phyloP scores from a whole-genome alignment of 2,329 filamentous ascomycete genomes.

The Microdochium bolleyi region DNA sequence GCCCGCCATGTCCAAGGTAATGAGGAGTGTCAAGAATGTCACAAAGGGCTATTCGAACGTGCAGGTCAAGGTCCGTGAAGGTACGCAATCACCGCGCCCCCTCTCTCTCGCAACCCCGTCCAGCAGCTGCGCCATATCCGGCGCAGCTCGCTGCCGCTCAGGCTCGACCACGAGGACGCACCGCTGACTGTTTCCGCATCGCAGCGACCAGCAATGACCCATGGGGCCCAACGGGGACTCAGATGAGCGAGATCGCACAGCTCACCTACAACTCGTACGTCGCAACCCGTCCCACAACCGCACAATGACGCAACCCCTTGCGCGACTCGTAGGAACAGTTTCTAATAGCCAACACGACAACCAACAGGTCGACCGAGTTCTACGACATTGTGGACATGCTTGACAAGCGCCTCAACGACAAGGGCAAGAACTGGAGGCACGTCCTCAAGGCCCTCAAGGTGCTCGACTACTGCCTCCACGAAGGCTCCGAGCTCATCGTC shows the following conservation, averaged over 20 bases:
- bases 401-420: slow-evolving; percentile 96
- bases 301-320: slow-evolving; percentile 1
- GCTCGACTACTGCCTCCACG: slow-evolving; percentile 93
- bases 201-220: slow-evolving; percentile 96
- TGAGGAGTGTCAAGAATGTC: slow-evolving; percentile 97
- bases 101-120: not conserved
- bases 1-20: slow-evolving; percentile 82
- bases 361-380: slow-evolving; percentile 81
- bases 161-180: not conserved
- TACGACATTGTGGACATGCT: slow-evolving; percentile 99
- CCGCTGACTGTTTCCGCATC: not conserved
- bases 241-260: slow-evolving; percentile 98
- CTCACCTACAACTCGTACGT: slow-evolving; percentile 95
- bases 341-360: slow-evolving; percentile 1
- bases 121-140: slow-evolving; percentile 7
- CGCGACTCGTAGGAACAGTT: not conserved
- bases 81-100: slow-evolving; percentile 37
- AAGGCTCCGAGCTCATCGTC: slow-evolving; percentile 92
- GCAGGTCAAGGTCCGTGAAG: slow-evolving; percentile 97
- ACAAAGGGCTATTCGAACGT: slow-evolving; percentile 96
- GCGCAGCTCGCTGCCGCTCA: not conserved
- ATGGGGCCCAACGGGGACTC: slow-evolving; percentile 95
- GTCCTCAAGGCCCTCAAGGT: slow-evolving; percentile 97
- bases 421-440: slow-evolving; percentile 99
- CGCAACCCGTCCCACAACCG: not conserved